Conservation (phyloP, 129 eudicot species). For the Apium graveolens region DNA sequence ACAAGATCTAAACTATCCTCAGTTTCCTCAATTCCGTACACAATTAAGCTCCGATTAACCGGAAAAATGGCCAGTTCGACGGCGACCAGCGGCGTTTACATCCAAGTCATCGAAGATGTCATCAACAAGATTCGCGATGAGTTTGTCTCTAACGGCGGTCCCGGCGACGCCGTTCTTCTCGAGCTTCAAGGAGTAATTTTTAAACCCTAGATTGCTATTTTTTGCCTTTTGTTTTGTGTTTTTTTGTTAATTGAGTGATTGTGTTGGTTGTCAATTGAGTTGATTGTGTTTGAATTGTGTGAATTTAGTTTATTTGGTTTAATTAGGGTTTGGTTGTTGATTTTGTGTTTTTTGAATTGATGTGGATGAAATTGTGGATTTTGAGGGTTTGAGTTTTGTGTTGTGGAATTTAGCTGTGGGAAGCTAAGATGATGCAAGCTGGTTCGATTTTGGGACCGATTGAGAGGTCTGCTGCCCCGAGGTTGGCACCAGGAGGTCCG, state of each 20-base stretch:
- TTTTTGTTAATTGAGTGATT: neutral
- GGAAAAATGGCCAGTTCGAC: slow-evolving; percentile 40
- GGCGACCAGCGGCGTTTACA: slow-evolving; percentile 54
- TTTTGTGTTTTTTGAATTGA: neutral
- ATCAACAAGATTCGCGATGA: slow-evolving; percentile 70
- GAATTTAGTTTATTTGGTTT: neutral
- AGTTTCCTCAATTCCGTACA: neutral
- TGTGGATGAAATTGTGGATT: neutral
- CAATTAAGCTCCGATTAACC: slow-evolving; percentile 1
- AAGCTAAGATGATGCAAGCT: slow-evolving; percentile 88
- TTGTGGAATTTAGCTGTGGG: slow-evolving; percentile 61
- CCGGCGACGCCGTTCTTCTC: slow-evolving; percentile 69
- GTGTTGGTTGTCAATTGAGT: neutral
- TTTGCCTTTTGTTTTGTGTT: neutral
- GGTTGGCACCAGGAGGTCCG: slow-evolving; percentile 51
- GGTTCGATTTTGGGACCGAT: slow-evolving; percentile 83
- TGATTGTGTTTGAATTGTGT: neutral
- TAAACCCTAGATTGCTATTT: neutral
- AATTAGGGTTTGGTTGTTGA: neutral
- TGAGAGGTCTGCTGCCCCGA: slow-evolving; percentile 60
- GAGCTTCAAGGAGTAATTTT: slow-evolving; percentile 70
- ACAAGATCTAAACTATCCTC: neutral
- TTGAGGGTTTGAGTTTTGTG: slow-evolving; percentile 1
- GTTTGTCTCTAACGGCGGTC: slow-evolving; percentile 62
- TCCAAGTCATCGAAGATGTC: slow-evolving; percentile 86